Conservation (phyloP, 805 yeast genomes). For the Clavispora phyllophila region DNA sequence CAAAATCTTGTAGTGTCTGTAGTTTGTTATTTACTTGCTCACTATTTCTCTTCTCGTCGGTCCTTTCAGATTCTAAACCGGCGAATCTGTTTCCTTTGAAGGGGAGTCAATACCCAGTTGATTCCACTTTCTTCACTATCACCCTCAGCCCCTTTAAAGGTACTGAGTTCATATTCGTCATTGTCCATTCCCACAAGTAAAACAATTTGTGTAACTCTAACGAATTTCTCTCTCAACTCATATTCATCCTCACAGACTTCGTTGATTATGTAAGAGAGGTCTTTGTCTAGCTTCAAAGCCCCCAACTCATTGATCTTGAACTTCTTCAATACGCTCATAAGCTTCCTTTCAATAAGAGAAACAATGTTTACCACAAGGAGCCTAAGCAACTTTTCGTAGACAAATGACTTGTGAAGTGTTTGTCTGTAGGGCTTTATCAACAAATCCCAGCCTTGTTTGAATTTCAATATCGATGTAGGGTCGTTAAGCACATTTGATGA, state of each 20-base stretch:
- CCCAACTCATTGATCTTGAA: slow-evolving; percentile 71
- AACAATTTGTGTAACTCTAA: slow-evolving; percentile 78
- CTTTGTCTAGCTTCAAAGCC: slow-evolving; percentile 76
- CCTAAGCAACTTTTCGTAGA: slow-evolving; percentile 46
- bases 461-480: slow-evolving; percentile 36
- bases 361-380: slow-evolving; percentile 42
- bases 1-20: no score
- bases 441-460: slow-evolving; percentile 60
- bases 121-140: slow-evolving; percentile 27
- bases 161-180: slow-evolving; percentile 40
- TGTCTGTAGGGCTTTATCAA: slow-evolving; percentile 62
- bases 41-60: background rate
- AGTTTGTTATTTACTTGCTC: background rate
- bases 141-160: slow-evolving; percentile 16
- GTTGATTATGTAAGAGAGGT: slow-evolving; percentile 66
- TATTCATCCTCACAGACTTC: slow-evolving; percentile 71
- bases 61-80: slow-evolving; percentile 44
- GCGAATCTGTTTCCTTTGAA: slow-evolving; percentile 64
- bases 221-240: slow-evolving; percentile 69
- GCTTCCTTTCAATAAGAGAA: slow-evolving; percentile 35
- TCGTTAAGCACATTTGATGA: slow-evolving; percentile 27
- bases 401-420: slow-evolving; percentile 45
- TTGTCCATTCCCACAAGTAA: slow-evolving; percentile 80
- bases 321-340: slow-evolving; percentile 60
- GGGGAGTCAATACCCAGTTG: slow-evolving; percentile 74